phyloP scores from a whole-genome alignment of 2,329 filamentous ascomycete species.

The Teratosphaeria epicoccoides region DNA sequence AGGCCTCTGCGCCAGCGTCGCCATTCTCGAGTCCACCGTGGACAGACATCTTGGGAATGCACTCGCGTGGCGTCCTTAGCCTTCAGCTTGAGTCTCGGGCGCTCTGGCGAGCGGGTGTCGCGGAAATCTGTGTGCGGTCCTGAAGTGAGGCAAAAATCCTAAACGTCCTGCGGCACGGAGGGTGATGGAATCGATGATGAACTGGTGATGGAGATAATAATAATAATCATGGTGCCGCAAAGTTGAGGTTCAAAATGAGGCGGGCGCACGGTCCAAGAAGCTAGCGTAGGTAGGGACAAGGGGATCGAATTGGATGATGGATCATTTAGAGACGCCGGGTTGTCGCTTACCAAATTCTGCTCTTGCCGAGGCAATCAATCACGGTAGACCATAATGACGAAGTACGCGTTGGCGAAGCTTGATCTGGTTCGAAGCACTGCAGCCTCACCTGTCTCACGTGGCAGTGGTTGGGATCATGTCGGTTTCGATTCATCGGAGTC shows the following conservation, averaged over 20 bases:
- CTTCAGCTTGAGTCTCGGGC: constrained; percentile 1
- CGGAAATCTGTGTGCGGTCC: neutral
- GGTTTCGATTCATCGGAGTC: neutral
- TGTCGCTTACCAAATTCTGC: neutral
- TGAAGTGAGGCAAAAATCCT: constrained; percentile 2
- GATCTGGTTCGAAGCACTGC: neutral
- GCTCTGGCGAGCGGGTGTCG: neutral
- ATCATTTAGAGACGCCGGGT: neutral
- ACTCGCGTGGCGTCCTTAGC: neutral
- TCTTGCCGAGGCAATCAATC: neutral
- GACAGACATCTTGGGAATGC: neutral
- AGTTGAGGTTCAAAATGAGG: neutral
- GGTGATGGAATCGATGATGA: constrained; percentile 1
- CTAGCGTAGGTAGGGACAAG: no score
- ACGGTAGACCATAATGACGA: neutral
- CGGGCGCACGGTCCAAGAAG: neutral
- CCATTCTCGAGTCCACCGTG: neutral
- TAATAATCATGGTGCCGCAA: neutral
- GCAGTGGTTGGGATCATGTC: constrained; percentile 1
- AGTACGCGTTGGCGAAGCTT: neutral
- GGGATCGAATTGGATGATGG: no score
- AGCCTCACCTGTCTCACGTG: neutral
- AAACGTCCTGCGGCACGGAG: neutral
- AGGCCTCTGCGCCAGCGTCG: neutral
- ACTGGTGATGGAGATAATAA: constrained; percentile 1